A percentile compares a stretch with the other conserved stretches of the same genome.
Conservation (phyloP, 495 filamentous ascomycete species). For the Tuber umbilicatum region DNA sequence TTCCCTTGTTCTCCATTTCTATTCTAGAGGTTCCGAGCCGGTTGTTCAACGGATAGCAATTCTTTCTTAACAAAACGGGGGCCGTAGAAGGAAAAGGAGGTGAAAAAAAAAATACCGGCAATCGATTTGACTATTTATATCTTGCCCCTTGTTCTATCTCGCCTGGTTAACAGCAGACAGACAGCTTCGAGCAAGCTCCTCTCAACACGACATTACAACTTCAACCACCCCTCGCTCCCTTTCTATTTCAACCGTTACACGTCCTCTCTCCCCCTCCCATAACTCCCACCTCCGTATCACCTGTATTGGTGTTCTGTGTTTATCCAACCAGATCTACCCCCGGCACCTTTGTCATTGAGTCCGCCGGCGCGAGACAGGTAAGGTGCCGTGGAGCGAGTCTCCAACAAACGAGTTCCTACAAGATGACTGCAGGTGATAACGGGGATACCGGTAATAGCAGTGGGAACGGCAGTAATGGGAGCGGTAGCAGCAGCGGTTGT, state of each 20-base stretch:
- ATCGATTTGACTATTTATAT: not conserved
- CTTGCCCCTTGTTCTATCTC: not conserved
- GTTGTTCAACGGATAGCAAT: not conserved
- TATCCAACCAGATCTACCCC: not conserved
- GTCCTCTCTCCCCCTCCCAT: not conserved
- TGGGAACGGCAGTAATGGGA: not conserved
- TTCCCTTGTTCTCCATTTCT: not conserved
- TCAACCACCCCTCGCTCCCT: not conserved
- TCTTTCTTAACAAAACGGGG: not conserved
- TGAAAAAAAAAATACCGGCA: not conserved
- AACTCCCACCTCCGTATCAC: not conserved
- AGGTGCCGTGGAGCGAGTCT: not conserved
- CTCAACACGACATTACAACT: not conserved
- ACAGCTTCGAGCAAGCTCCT: not conserved
- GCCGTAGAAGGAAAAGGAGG: not conserved
- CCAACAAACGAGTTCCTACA: not conserved
- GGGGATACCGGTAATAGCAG: conserved; percentile 15
- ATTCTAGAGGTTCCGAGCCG: not conserved
- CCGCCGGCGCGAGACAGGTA: not conserved
- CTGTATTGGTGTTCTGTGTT: not conserved
- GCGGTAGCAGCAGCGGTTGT: not conserved
- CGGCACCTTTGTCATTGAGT: not conserved
- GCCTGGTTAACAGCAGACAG: not conserved
- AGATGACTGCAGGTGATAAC: not conserved
- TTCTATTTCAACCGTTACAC: not conserved